A percentile compares a stretch with the other conserved stretches of the same genome.
Evolutionary conservation across 106 monocot species (phyloP).

Genomic region (Cymbidium sinense): DNA sequence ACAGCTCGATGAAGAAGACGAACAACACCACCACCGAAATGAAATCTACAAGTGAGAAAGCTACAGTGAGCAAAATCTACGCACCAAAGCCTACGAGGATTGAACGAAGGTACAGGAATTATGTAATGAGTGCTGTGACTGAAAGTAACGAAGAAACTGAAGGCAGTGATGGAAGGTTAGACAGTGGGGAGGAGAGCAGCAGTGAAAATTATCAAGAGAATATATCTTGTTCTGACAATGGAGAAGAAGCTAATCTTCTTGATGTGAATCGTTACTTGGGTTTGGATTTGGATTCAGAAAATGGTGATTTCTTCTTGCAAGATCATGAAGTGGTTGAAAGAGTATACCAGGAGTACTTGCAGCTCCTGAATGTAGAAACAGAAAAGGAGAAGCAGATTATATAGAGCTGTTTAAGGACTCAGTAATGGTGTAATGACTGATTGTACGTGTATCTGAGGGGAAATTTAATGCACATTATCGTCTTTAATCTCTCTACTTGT

Average conservation of each 20-base stretch:
- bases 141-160: background rate
- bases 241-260: background rate
- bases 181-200: background rate
- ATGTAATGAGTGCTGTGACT: background rate
- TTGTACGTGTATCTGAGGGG: no score
- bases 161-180: background rate
- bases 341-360: conserved; percentile 19
- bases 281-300: background rate
- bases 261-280: background rate
- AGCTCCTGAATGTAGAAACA: conserved; percentile 4
- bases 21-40: background rate
- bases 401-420: no score
- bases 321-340: conserved; percentile 13
- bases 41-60: background rate
- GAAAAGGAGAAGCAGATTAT: no score
- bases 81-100: conserved; percentile 19
- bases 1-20: background rate
- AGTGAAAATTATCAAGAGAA: background rate
- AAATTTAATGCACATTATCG: no score
- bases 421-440: no score
- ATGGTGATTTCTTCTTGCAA: background rate
- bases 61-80: conserved; percentile 9
- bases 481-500: no score
- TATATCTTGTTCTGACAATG: no score
- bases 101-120: background rate